These are phyloP conservation scores for Vitis rotundifolia DNA, from an alignment of 164 flowering plant species.

Conservation along the genomic window DNA sequence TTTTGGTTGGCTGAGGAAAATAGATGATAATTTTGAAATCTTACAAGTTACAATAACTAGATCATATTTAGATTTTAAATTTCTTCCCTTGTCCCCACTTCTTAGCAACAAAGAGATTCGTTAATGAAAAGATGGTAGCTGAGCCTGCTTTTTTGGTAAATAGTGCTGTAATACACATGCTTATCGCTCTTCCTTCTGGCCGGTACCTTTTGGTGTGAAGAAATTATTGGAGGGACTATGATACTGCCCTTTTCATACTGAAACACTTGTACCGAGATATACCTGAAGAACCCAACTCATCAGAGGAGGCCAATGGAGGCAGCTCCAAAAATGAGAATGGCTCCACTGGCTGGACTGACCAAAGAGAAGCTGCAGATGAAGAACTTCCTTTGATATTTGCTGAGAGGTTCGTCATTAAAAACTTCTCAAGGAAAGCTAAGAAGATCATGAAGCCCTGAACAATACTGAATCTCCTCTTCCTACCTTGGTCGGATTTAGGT, in stretches of 20 bases:
- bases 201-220: conserved; percentile 31
- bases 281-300: conserved; percentile 63
- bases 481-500: too few relatives aligned
- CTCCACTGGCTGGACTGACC: conserved; percentile 37
- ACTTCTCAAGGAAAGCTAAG: conserved; percentile 57
- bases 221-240: conserved; percentile 93
- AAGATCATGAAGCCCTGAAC: conserved; percentile 18
- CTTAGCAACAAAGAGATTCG: too few relatives aligned
- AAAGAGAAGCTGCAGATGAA: conserved; percentile 51
- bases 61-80: too few relatives aligned
- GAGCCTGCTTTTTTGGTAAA: neutral
- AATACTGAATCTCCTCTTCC: too few relatives aligned
- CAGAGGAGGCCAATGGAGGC: conserved; percentile 19
- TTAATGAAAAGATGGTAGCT: neutral
- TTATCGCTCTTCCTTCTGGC: neutral
- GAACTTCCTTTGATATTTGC: conserved; percentile 82
- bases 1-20: too few relatives aligned
- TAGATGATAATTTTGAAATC: too few relatives aligned
- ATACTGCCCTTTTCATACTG: conserved; percentile 89
- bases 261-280: conserved; percentile 81
- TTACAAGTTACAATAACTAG: too few relatives aligned
- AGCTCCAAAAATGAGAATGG: conserved; percentile 19
- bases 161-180: too few relatives aligned
- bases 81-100: too few relatives aligned
- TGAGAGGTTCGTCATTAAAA: conserved; percentile 34